Percentiles rank a stretch among this genome's conserved stretches.
These are phyloP conservation scores for Pseudopithomyces chartarum DNA, from an alignment of 2,329 filamentous ascomycete species.

Conservation along the genomic window DNA sequence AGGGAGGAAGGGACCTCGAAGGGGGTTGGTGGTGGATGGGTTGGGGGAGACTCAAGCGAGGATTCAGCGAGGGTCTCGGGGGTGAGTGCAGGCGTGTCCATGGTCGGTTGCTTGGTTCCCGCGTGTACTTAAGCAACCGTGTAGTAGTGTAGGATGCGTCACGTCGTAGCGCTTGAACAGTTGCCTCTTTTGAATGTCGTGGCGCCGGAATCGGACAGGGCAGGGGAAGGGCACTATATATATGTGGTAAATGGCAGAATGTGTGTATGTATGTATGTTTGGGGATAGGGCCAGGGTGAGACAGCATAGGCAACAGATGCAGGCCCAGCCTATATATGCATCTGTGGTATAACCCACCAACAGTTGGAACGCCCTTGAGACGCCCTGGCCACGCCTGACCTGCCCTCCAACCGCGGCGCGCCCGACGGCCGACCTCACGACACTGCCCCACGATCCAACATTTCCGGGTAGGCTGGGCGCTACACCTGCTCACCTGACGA, in stretches of 20 bases:
- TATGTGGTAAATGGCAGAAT: no score
- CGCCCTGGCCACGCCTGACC: not conserved
- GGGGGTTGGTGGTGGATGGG: not conserved
- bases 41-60: not conserved
- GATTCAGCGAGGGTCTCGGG: not conserved
- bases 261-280: no score
- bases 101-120: not conserved
- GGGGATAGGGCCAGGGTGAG: no score
- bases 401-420: not conserved
- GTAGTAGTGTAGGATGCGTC: not conserved
- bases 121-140: not conserved
- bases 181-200: not conserved
- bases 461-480: not conserved
- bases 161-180: not conserved
- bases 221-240: not conserved
- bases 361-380: not conserved
- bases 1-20: not conserved
- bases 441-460: not conserved
- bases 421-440: not conserved
- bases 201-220: not conserved
- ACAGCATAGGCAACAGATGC: no score
- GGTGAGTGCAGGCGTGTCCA: constrained; percentile 3
- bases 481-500: constrained; percentile 7
- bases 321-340: not conserved
- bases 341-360: not conserved